Conservation (phyloP, 306 rosid species). For the Senna siamea region DNA sequence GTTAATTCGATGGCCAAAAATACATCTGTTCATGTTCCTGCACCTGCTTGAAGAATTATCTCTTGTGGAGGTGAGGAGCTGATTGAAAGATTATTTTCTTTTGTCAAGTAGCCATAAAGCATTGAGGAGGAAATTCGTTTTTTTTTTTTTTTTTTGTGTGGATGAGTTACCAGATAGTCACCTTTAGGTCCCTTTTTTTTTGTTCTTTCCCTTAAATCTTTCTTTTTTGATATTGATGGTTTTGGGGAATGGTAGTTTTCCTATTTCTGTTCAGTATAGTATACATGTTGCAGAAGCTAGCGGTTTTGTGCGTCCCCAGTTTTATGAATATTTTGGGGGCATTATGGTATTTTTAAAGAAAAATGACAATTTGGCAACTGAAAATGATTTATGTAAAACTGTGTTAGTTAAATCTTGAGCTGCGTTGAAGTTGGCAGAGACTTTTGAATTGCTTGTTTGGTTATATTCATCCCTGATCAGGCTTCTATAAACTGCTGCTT, state of each 20-base stretch:
- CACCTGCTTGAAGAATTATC: slow-evolving; percentile 59
- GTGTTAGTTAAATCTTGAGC: slow-evolving; percentile 22
- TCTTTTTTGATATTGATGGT: slow-evolving; percentile 34
- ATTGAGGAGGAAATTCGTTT: slow-evolving; percentile 36
- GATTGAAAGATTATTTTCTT: slow-evolving; percentile 34
- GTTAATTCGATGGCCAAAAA: slow-evolving; percentile 49
- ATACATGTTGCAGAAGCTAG: slow-evolving; percentile 35
- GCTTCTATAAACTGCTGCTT: no score
- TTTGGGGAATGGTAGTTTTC: slow-evolving; percentile 44
- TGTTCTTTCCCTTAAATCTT: neutral
- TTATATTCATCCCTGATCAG: neutral
- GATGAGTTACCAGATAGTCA: slow-evolving; percentile 40
- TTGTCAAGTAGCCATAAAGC: slow-evolving; percentile 40
- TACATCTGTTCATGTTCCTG: slow-evolving; percentile 56
- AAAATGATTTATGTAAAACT: slow-evolving; percentile 37
- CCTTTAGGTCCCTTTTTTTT: slow-evolving; percentile 27
- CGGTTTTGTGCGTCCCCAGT: slow-evolving; percentile 41
- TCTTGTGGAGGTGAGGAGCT: slow-evolving; percentile 10
- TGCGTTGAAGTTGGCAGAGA: no score
- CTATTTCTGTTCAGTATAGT: slow-evolving; percentile 39
- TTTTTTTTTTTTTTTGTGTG: slow-evolving; percentile 14
- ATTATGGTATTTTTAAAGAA: slow-evolving; percentile 7
- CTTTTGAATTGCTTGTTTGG: neutral
- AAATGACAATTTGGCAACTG: slow-evolving; percentile 26
- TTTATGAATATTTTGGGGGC: slow-evolving; percentile 41